Percentiles rank a stretch among this genome's conserved stretches.
Conservation (phyloP, 2,329 filamentous ascomycete species). For the Botryotinia globosa region DNA sequence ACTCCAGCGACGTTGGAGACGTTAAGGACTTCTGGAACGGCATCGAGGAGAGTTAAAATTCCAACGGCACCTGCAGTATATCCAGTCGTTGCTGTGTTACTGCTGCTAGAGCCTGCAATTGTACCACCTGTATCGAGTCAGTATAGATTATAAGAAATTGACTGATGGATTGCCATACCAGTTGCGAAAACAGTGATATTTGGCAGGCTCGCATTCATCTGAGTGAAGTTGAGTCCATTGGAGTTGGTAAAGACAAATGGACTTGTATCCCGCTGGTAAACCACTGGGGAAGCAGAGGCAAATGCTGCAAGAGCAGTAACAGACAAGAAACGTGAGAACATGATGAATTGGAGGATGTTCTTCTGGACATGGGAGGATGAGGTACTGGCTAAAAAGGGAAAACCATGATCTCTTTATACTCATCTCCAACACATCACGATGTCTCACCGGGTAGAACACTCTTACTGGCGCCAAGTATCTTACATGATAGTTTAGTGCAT, state of each 20-base stretch:
- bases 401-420: slow-evolving; percentile 2
- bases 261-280: slow-evolving; percentile 23
- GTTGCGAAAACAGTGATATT: slow-evolving; percentile 34
- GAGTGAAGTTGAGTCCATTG: slow-evolving; percentile 33
- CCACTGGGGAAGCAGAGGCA: slow-evolving; percentile 27
- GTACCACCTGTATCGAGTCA: slow-evolving; percentile 51
- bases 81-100: slow-evolving; percentile 51
- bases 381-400: neutral
- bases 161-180: slow-evolving; percentile 13
- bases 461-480: neutral
- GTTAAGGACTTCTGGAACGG: slow-evolving; percentile 53
- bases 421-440: neutral
- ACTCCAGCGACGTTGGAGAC: slow-evolving; percentile 54
- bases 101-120: slow-evolving; percentile 53
- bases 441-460: neutral
- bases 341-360: neutral
- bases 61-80: slow-evolving; percentile 47
- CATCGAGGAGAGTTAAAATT: slow-evolving; percentile 47
- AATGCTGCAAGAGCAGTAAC: slow-evolving; percentile 20
- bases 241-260: slow-evolving; percentile 31
- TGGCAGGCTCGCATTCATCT: slow-evolving; percentile 30
- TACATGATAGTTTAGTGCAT: slow-evolving; percentile 1
- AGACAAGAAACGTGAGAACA: slow-evolving; percentile 10
- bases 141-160: neutral
- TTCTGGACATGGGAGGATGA: neutral